Evolutionary conservation across 768 basidiomycete species (phyloP).

Genomic region (Boletellus sp.): DNA sequence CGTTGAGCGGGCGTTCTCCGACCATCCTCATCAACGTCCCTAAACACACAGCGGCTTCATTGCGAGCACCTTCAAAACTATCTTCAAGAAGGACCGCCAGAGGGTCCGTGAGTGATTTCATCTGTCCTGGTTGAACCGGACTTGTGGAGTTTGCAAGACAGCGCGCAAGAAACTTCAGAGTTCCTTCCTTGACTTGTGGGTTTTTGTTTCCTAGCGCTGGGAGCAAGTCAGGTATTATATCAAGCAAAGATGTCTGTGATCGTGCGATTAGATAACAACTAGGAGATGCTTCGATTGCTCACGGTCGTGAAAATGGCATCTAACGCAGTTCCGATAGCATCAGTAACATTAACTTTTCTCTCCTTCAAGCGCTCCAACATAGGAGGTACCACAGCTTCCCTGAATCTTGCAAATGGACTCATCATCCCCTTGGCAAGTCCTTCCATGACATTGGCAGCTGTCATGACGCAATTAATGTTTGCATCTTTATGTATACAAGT

Average conservation of each 20-base stretch:
- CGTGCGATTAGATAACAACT: slow-evolving; percentile 1
- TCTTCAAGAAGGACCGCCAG: slow-evolving; percentile 81
- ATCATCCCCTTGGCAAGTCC: slow-evolving; percentile 81
- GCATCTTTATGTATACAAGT: slow-evolving; percentile 82
- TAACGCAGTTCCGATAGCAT: slow-evolving; percentile 80
- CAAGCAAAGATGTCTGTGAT: slow-evolving; percentile 67
- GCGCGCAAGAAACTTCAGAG: slow-evolving; percentile 80
- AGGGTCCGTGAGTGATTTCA: slow-evolving; percentile 78
- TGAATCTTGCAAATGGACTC: slow-evolving; percentile 67
- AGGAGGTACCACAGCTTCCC: slow-evolving; percentile 65
- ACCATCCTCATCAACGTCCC: slow-evolving; percentile 96
- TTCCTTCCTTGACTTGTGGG: slow-evolving; percentile 93
- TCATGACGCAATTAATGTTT: slow-evolving; percentile 93
- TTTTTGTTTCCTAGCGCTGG: slow-evolving; percentile 83
- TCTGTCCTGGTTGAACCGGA: slow-evolving; percentile 68
- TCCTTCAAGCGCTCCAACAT: slow-evolving; percentile 93
- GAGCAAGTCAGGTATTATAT: slow-evolving; percentile 80
- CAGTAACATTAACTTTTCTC: slow-evolving; percentile 85
- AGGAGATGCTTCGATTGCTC: slow-evolving; percentile 29
- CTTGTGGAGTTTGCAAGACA: slow-evolving; percentile 67
- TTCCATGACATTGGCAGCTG: slow-evolving; percentile 82
- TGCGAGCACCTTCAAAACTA: slow-evolving; percentile 81
- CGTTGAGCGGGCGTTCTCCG: slow-evolving; percentile 87
- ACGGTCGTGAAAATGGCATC: slow-evolving; percentile 88
- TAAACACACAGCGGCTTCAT: slow-evolving; percentile 83